These are phyloP conservation scores for Fagopyrum tataricum DNA, from an alignment of 148 eudicot species.

Conservation along the genomic window DNA sequence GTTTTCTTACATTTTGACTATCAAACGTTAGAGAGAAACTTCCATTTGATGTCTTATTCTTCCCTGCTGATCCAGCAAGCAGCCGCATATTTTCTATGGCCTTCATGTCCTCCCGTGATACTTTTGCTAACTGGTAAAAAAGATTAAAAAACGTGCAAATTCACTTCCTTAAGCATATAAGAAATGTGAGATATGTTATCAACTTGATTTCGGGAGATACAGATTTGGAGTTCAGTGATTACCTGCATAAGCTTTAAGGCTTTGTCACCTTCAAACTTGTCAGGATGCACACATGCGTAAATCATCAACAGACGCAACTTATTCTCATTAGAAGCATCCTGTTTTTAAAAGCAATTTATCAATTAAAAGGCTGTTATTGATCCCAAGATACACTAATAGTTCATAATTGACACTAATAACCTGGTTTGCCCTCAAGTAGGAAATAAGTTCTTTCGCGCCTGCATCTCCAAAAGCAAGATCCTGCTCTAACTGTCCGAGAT, in stretches of 20 bases:
- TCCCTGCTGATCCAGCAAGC: slow-evolving; percentile 53
- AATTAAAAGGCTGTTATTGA: background rate
- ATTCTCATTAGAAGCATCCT: slow-evolving; percentile 59
- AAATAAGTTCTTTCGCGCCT: slow-evolving; percentile 85
- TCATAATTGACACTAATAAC: slow-evolving; percentile 21
- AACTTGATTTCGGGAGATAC: background rate
- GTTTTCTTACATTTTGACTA: slow-evolving; percentile 40
- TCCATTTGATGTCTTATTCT: slow-evolving; percentile 45
- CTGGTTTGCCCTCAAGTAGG: slow-evolving; percentile 64
- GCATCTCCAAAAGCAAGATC: slow-evolving; percentile 99
- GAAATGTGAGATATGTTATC: background rate
- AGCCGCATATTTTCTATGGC: slow-evolving; percentile 70
- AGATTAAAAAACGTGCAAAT: background rate
- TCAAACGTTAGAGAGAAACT: slow-evolving; percentile 89
- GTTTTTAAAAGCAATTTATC: slow-evolving; percentile 16
- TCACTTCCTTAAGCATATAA: background rate
- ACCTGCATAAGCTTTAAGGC: slow-evolving; percentile 97
- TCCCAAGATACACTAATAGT: background rate
- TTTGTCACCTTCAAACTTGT: slow-evolving; percentile 96
- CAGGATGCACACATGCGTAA: slow-evolving; percentile 79
- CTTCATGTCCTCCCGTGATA: slow-evolving; percentile 70
- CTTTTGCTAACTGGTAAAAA: slow-evolving; percentile 64
- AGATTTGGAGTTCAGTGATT: slow-evolving; percentile 6
- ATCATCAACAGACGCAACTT: slow-evolving; percentile 88
- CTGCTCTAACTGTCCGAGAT: slow-evolving; percentile 96